A percentile compares a stretch with the other conserved stretches of the same genome.
Conservation (phyloP, 139 green algal genomes). For the Chlorella sp. region DNA sequence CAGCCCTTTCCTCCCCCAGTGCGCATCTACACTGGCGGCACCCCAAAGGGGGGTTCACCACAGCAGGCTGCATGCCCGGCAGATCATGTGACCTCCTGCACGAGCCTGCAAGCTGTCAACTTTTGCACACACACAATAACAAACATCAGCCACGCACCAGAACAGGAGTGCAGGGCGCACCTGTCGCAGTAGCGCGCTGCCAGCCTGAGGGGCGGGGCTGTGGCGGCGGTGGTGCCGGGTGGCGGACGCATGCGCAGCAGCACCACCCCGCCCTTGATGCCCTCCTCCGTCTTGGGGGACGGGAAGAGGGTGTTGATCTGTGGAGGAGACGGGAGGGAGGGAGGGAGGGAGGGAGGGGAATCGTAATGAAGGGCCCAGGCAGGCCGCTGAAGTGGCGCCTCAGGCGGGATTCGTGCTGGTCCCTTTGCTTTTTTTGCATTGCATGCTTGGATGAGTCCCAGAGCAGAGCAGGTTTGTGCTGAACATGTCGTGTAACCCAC, state of each 20-base stretch:
- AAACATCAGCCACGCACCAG: background rate
- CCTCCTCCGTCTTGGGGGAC: slow-evolving; percentile 40
- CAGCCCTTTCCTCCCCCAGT: background rate
- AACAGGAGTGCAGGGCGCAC: background rate
- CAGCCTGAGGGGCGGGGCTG: slow-evolving; percentile 29
- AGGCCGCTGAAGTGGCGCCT: background rate
- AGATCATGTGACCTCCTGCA: too few species aligned
- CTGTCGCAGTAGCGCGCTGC: slow-evolving; percentile 21
- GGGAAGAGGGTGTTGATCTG: slow-evolving; percentile 49
- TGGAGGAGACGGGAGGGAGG: background rate
- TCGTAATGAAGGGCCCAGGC: too few species aligned
- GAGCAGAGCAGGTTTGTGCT: too few species aligned
- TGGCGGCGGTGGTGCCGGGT: background rate
- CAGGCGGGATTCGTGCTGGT: background rate
- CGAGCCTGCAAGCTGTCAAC: background rate
- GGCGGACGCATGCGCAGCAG: slow-evolving; percentile 37
- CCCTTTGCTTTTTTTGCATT: too few species aligned
- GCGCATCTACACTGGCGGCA: too few species aligned
- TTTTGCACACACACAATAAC: background rate
- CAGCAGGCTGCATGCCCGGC: too few species aligned
- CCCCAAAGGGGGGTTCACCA: background rate
- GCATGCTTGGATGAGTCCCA: too few species aligned
- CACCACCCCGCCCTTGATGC: slow-evolving; percentile 47
- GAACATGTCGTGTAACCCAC: too few species aligned
- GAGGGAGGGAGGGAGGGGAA: background rate